phyloP scores from a whole-genome alignment of 2,329 filamentous ascomycete genomes.

The Beauveria sp. region DNA sequence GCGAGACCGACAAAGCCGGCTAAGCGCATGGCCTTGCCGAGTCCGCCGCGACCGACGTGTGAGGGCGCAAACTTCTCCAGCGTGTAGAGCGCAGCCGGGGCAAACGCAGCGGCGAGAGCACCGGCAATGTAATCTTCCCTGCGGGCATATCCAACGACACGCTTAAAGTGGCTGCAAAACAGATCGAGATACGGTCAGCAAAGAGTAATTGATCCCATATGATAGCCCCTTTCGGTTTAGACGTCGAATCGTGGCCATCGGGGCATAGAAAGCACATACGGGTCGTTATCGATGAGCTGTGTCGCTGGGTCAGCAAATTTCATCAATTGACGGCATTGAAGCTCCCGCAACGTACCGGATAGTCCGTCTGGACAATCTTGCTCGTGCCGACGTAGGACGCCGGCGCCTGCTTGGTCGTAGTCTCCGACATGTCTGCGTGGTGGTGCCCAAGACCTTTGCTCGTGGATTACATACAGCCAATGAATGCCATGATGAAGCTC shows the following conservation, averaged over 20 bases:
- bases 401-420: conserved; percentile 28
- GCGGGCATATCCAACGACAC: conserved; percentile 82
- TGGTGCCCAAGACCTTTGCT: conserved; percentile 20
- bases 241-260: conserved; percentile 7
- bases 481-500: conserved; percentile 17
- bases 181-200: conserved; percentile 16
- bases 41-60: conserved; percentile 73
- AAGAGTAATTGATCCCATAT: background rate
- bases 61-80: conserved; percentile 85
- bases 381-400: conserved; percentile 38
- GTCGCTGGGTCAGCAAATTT: conserved; percentile 20
- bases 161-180: conserved; percentile 68
- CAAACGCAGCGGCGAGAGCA: conserved; percentile 58
- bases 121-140: conserved; percentile 74
- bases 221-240: background rate
- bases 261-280: conserved; percentile 49
- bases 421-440: conserved; percentile 30
- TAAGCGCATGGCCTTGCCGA: conserved; percentile 75
- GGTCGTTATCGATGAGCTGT: conserved; percentile 98
- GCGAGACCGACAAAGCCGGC: conserved; percentile 62
- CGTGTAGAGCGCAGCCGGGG: conserved; percentile 64
- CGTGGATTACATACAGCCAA: conserved; percentile 15
- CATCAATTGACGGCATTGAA: conserved; percentile 17
- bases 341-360: conserved; percentile 59
- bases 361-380: conserved; percentile 75